Conservation (phyloP, 331 rosid species). For the Malus hybrid region DNA sequence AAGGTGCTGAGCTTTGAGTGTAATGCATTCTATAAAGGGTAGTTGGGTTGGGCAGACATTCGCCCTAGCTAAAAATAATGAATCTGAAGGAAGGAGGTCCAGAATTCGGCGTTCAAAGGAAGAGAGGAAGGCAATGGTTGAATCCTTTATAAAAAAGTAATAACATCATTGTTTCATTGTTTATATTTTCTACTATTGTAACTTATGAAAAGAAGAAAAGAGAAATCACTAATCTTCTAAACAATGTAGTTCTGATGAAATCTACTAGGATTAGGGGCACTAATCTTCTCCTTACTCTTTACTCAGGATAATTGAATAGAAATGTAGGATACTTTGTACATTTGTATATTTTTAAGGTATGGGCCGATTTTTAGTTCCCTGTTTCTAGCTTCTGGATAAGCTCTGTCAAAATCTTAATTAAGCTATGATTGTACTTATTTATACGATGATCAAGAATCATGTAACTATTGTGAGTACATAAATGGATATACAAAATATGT, state of each 20-base stretch:
- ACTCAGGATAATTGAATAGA: not conserved
- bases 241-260: not conserved
- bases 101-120: constrained; percentile 86
- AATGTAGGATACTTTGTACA: too few relatives aligned
- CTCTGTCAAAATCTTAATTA: not conserved
- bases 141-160: constrained; percentile 76
- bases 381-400: not conserved
- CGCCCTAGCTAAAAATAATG: constrained; percentile 83
- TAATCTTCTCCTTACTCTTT: not conserved
- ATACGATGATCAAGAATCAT: not conserved
- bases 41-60: constrained; percentile 74
- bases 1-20: constrained; percentile 20
- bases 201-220: not conserved
- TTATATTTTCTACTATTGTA: not conserved
- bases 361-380: not conserved
- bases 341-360: not conserved
- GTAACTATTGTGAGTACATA: not conserved
- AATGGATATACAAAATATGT: not conserved
- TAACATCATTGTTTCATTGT: constrained; percentile 6
- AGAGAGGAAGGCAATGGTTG: constrained; percentile 86
- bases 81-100: constrained; percentile 65
- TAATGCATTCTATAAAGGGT: constrained; percentile 66
- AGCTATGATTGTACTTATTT: not conserved
- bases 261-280: not conserved
- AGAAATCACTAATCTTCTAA: not conserved